Evolutionary conservation across 225 moss, liverwort and hornwort genomes (phyloP).

Genomic region (Thuidium tamariscinum): DNA sequence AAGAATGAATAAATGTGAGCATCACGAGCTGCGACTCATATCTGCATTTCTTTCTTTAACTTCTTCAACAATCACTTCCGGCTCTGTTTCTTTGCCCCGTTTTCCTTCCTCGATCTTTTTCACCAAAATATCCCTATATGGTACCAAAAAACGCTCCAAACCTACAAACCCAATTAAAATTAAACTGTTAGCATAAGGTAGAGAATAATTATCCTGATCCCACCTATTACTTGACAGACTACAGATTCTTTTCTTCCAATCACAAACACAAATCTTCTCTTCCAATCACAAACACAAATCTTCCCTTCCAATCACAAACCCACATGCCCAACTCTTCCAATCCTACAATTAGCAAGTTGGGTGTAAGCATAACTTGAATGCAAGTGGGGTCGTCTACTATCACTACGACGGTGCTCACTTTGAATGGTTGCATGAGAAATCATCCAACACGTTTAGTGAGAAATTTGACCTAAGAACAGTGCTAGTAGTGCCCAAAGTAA

Average conservation of each 20-base stretch:
- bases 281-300: neutral
- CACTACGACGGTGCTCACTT: neutral
- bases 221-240: neutral
- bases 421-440: neutral
- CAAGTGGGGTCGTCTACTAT: neutral
- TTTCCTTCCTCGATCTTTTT: slow-evolving; percentile 26
- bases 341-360: neutral
- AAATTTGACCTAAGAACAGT: neutral
- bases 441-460: neutral
- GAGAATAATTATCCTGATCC: neutral
- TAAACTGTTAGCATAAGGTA: neutral
- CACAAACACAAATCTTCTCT: neutral
- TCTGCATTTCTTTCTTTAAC: slow-evolving; percentile 5
- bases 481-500: too few species aligned
- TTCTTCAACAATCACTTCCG: slow-evolving; percentile 23
- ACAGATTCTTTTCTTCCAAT: neutral
- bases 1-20: neutral
- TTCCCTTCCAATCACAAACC: neutral
- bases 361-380: neutral
- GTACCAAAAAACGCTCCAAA: slow-evolving; percentile 28
- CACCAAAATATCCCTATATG: slow-evolving; percentile 26
- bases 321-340: neutral
- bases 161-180: neutral
- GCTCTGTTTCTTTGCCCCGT: slow-evolving; percentile 3
- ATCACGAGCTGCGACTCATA: neutral